A percentile compares a stretch with the other conserved stretches of the same genome.
These are phyloP conservation scores for Aureobasidium pullulans DNA, from an alignment of 2,329 filamentous ascomycete species.

Conservation along the genomic window DNA sequence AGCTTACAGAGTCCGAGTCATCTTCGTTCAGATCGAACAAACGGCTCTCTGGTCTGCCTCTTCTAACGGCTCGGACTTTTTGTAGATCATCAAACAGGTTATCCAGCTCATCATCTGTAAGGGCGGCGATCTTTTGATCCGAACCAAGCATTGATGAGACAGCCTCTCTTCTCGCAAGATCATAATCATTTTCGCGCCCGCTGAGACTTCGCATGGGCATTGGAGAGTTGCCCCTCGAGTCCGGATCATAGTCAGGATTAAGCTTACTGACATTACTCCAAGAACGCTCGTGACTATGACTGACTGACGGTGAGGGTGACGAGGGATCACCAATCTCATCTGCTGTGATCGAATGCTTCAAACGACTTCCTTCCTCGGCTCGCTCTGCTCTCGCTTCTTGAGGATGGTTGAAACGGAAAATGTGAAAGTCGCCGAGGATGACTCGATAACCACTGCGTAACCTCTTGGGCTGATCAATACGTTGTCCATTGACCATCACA, in stretches of 20 bases:
- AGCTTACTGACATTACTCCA: conserved; percentile 62
- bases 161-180: conserved; percentile 86
- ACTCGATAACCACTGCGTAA: conserved; percentile 89
- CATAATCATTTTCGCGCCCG: conserved; percentile 80
- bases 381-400: conserved; percentile 91
- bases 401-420: conserved; percentile 96
- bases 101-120: conserved; percentile 92
- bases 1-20: conserved; percentile 81
- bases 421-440: conserved; percentile 96
- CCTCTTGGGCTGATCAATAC: conserved; percentile 76
- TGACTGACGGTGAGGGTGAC: conserved; percentile 51
- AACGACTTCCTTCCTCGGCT: conserved; percentile 69
- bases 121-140: conserved; percentile 81
- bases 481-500: conserved; percentile 95
- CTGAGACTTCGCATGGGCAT: conserved; percentile 53
- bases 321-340: conserved; percentile 50
- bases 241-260: conserved; percentile 66
- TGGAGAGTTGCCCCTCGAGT: conserved; percentile 73
- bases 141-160: conserved; percentile 81
- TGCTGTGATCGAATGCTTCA: conserved; percentile 71
- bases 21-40: conserved; percentile 49
- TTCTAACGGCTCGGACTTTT: conserved; percentile 74
- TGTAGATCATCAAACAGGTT: conserved; percentile 91
- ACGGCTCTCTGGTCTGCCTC: conserved; percentile 53
- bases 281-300: conserved; percentile 64